These are phyloP conservation scores for Fusarium sambucinum DNA, from an alignment of 2,329 filamentous ascomycete species.

Conservation along the genomic window DNA sequence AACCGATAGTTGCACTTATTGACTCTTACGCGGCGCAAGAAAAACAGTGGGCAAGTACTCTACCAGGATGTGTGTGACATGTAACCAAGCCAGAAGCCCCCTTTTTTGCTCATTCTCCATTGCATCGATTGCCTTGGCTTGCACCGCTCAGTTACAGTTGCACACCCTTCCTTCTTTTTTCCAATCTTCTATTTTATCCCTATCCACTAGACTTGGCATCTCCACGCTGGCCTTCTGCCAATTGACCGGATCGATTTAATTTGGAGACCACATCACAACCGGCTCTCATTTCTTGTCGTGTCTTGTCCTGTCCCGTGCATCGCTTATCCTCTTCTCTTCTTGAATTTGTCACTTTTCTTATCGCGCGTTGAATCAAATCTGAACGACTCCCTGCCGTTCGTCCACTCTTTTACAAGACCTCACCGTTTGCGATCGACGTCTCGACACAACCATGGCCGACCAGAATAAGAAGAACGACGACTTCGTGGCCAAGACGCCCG, in stretches of 20 bases:
- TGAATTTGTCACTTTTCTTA: constrained; percentile 19
- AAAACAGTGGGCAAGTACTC: constrained; percentile 17
- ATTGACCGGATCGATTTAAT: constrained; percentile 34
- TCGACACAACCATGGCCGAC: constrained; percentile 31
- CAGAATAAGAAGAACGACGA: constrained; percentile 44
- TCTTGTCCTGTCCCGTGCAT: constrained; percentile 13
- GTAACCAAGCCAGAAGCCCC: constrained; percentile 27
- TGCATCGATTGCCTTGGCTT: constrained; percentile 10
- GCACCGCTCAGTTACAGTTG: constrained; percentile 14
- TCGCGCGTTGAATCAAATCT: constrained; percentile 12
- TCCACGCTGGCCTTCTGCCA: constrained; percentile 23
- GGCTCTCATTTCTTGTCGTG: constrained; percentile 17
- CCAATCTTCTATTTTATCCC: constrained; percentile 15
- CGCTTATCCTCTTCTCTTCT: constrained; percentile 11
- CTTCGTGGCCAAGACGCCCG: constrained; percentile 39
- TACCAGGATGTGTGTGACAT: constrained; percentile 23
- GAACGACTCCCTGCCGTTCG: constrained; percentile 43
- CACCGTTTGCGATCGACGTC: constrained; percentile 19
- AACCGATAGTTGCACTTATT: neutral
- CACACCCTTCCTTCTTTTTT: constrained; percentile 15
- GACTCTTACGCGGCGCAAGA: constrained; percentile 25
- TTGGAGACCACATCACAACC: constrained; percentile 10
- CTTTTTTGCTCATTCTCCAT: constrained; percentile 10
- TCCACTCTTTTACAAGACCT: constrained; percentile 37
- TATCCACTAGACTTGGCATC: constrained; percentile 35